Percentiles rank a stretch among this genome's conserved stretches.
Evolutionary conservation across 345 rosid species (phyloP).

Genomic region (Dovyalis caffra): DNA sequence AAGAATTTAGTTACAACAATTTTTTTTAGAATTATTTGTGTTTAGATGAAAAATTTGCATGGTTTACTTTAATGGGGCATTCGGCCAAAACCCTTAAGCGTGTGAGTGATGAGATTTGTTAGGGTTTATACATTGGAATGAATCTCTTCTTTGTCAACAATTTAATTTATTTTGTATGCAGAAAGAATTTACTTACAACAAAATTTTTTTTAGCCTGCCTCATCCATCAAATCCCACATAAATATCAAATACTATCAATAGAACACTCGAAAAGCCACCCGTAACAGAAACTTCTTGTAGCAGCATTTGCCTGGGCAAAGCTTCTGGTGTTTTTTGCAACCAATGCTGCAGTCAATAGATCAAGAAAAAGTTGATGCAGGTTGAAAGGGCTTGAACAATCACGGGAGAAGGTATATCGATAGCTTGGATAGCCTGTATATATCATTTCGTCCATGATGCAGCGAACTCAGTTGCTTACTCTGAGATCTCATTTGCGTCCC

Average conservation of each 20-base stretch:
- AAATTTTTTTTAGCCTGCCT: neutral
- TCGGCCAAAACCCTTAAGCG: too few species aligned
- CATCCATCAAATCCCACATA: neutral
- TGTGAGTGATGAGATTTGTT: too few species aligned
- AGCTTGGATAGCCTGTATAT: too few species aligned
- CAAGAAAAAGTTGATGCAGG: neutral
- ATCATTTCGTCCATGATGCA: neutral
- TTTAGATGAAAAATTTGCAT: too few species aligned
- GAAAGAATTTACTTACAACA: too few species aligned
- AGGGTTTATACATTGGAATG: too few species aligned
- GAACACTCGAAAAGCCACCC: neutral
- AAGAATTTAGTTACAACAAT: too few species aligned
- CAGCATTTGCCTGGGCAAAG: neutral
- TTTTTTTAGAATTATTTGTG: too few species aligned
- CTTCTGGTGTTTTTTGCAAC: neutral
- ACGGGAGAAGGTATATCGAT: neutral
- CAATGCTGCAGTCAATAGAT: neutral
- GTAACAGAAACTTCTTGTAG: neutral
- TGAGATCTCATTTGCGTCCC: neutral
- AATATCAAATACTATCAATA: neutral
- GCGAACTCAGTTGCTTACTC: neutral
- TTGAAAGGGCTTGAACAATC: neutral
- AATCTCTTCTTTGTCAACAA: too few species aligned
- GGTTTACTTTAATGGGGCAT: too few species aligned
- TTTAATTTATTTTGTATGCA: too few species aligned